Conservation (phyloP, 2,329 filamentous ascomycete genomes). For the Cladosporium sphaerospermum region DNA sequence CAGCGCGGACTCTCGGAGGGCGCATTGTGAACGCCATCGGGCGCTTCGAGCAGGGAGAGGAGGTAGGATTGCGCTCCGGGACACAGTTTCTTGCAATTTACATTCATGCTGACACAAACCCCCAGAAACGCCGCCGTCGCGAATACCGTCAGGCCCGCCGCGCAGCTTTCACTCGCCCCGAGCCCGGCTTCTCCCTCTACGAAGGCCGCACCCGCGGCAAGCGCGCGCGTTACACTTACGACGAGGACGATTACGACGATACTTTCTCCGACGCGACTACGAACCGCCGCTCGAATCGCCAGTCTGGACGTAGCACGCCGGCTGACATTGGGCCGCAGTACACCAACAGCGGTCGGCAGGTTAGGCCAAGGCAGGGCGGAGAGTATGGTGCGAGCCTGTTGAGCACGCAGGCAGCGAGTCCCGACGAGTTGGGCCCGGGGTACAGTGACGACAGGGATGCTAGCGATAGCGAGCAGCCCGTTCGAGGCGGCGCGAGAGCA, state of each 20-base stretch:
- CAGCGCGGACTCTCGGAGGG: constrained; percentile 69
- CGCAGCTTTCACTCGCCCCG: constrained; percentile 78
- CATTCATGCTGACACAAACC: background rate
- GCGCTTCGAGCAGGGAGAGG: constrained; percentile 87
- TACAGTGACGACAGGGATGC: constrained; percentile 23
- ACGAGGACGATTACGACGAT: constrained; percentile 72
- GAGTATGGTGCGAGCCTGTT: constrained; percentile 59
- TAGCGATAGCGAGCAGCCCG: constrained; percentile 42
- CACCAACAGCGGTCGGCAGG: constrained; percentile 83
- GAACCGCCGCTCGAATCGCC: constrained; percentile 57
- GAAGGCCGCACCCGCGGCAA: constrained; percentile 95
- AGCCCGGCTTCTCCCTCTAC: constrained; percentile 86
- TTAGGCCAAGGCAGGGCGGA: constrained; percentile 59
- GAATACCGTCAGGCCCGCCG: constrained; percentile 85
- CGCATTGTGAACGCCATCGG: constrained; percentile 76
- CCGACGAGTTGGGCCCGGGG: constrained; percentile 28
- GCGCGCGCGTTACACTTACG: constrained; percentile 92
- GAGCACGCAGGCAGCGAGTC: constrained; percentile 45
- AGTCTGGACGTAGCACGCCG: constrained; percentile 62
- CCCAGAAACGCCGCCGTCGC: constrained; percentile 80
- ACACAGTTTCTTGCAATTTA: constrained; percentile 12
- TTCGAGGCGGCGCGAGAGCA: constrained; percentile 35
- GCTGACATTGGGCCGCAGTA: constrained; percentile 61
- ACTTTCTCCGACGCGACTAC: constrained; percentile 64
- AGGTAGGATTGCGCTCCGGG: constrained; percentile 40